A percentile compares a stretch with the other conserved stretches of the same genome.
These are phyloP conservation scores for Stephania yunnanensis DNA, from an alignment of 164 flowering plant genomes.

Conservation along the genomic window DNA sequence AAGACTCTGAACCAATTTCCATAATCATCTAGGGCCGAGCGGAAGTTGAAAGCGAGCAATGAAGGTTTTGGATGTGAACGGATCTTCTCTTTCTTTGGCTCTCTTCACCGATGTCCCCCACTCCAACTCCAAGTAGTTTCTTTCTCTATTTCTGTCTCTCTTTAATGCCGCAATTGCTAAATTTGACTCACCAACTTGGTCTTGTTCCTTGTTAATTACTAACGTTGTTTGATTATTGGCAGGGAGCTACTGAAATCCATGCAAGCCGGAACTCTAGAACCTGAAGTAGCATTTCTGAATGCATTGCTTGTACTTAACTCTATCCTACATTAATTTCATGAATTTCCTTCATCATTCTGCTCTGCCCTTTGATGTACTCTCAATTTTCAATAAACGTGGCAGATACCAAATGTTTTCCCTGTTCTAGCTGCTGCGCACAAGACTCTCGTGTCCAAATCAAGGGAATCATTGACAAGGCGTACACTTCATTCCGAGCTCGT, in stretches of 20 bases:
- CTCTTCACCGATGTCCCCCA: too few species aligned
- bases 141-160: too few species aligned
- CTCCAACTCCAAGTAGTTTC: too few species aligned
- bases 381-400: slow-evolving; percentile 11
- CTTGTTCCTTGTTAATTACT: too few species aligned
- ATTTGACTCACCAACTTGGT: too few species aligned
- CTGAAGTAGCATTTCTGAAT: slow-evolving; percentile 81
- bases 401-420: slow-evolving; percentile 90
- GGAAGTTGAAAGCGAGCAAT: too few species aligned
- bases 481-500: slow-evolving; percentile 94
- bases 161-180: too few species aligned
- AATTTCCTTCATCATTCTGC: not conserved
- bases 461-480: slow-evolving; percentile 68
- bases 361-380: slow-evolving; percentile 4
- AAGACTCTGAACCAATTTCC: too few species aligned
- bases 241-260: slow-evolving; percentile 74
- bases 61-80: too few species aligned
- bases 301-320: slow-evolving; percentile 62
- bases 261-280: slow-evolving; percentile 77
- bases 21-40: too few species aligned
- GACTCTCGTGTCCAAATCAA: slow-evolving; percentile 66
- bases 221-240: slow-evolving; percentile 12
- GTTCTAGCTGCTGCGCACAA: slow-evolving; percentile 88
- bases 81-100: too few species aligned
- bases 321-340: not conserved